Conservation (phyloP, 2,329 filamentous ascomycete genomes). For the Pseudogymnoascus sp. region DNA sequence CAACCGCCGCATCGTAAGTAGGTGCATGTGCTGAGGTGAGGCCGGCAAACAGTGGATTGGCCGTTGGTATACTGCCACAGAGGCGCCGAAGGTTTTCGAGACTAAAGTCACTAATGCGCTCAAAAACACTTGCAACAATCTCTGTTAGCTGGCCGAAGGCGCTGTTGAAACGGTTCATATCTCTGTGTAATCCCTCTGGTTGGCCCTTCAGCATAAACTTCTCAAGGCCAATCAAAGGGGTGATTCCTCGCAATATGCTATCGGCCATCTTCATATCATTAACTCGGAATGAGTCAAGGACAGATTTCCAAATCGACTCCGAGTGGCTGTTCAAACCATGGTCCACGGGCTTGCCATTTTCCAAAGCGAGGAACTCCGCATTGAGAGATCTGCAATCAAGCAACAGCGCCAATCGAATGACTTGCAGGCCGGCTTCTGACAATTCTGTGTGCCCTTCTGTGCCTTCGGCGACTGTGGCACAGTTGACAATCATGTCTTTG, state of each 20-base stretch:
- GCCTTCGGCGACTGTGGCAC: constrained; percentile 40
- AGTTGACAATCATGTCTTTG: constrained; percentile 51
- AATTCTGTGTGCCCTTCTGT: constrained; percentile 43
- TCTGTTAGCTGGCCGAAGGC: constrained; percentile 56
- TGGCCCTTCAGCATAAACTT: constrained; percentile 43
- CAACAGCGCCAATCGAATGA: constrained; percentile 59
- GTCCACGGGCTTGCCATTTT: constrained; percentile 53
- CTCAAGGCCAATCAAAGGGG: constrained; percentile 68
- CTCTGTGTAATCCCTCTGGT: constrained; percentile 29
- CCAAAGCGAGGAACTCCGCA: constrained; percentile 61
- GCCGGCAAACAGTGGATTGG: constrained; percentile 68
- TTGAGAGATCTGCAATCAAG: constrained; percentile 65
- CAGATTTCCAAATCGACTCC: constrained; percentile 69
- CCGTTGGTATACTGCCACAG: constrained; percentile 35
- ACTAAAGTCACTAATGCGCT: constrained; percentile 70
- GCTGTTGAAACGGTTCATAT: constrained; percentile 68
- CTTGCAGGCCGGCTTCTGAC: constrained; percentile 49
- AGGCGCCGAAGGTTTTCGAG: constrained; percentile 61
- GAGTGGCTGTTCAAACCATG: constrained; percentile 64
- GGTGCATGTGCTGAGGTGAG: constrained; percentile 74
- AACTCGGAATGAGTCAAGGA: constrained; percentile 60
- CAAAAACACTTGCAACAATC: constrained; percentile 65
- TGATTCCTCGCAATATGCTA: constrained; percentile 53
- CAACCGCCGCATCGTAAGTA: constrained; percentile 72
- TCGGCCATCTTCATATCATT: constrained; percentile 67